These are phyloP conservation scores for Salix exigua DNA, from an alignment of 345 rosid species.

Conservation along the genomic window DNA sequence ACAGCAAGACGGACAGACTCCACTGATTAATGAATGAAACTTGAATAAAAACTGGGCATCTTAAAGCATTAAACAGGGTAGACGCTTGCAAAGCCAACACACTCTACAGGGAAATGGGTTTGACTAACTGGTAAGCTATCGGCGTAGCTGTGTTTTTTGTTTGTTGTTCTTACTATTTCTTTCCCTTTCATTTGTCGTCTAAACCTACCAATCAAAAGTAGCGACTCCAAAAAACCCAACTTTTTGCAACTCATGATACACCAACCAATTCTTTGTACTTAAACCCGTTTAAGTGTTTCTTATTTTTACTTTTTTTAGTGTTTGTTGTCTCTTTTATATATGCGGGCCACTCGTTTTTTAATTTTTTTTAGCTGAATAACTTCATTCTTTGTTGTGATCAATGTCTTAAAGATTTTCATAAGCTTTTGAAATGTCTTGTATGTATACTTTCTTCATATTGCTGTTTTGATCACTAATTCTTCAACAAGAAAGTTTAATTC, in stretches of 20 bases:
- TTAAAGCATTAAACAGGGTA: slow-evolving; percentile 7
- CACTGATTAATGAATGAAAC: background rate
- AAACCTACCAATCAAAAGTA: background rate
- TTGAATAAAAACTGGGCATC: slow-evolving; percentile 20
- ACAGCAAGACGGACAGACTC: background rate
- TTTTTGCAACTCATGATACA: background rate
- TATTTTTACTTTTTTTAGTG: background rate
- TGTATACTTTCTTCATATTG: background rate
- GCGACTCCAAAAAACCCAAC: background rate
- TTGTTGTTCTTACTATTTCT: background rate
- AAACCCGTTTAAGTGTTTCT: background rate
- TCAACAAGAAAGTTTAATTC: background rate
- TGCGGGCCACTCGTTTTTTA: no score
- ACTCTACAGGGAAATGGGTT: slow-evolving; percentile 22
- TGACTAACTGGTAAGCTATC: slow-evolving; percentile 34
- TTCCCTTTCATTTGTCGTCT: background rate
- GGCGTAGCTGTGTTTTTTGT: background rate
- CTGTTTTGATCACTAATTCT: background rate
- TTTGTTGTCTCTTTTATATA: background rate
- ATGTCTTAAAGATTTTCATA: background rate
- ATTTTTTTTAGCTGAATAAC: no score
- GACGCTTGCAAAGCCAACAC: slow-evolving; percentile 23
- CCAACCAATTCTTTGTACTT: background rate
- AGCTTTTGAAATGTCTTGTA: background rate
- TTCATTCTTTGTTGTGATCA: background rate